A percentile compares a stretch with the other conserved stretches of the same genome.
phyloP scores from a whole-genome alignment of 768 basidiomycete genomes.

The Termitomyces sp. region DNA sequence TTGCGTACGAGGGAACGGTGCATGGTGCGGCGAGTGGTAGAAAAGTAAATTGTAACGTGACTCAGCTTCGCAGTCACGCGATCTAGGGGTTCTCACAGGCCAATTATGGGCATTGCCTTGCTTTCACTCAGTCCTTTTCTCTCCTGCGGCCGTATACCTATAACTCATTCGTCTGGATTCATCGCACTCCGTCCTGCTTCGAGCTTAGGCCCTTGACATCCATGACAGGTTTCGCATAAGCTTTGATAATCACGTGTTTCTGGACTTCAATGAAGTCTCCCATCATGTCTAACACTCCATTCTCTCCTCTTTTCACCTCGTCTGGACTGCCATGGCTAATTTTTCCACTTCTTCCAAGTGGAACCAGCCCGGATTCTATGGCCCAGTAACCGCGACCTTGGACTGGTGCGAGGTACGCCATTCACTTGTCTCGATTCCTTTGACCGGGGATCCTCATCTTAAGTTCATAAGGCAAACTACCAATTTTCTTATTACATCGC shows the following conservation, averaged over 20 bases:
- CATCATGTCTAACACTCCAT: neutral
- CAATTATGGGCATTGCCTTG: too few species aligned
- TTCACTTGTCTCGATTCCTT: neutral
- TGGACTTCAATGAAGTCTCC: too few species aligned
- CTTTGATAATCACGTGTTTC: conserved; percentile 9
- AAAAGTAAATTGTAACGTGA: conserved; percentile 15
- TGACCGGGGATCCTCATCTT: neutral
- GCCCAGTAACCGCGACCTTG: conserved; percentile 64
- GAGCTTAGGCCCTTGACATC: neutral
- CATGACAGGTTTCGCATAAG: neutral
- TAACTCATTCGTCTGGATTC: too few species aligned
- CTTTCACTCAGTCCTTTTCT: neutral
- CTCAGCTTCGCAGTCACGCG: conserved; percentile 1
- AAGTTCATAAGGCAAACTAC: conserved; percentile 66
- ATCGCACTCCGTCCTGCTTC: neutral
- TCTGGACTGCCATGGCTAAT: conserved; percentile 27
- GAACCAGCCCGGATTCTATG: conserved; percentile 48
- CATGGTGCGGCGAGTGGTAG: conserved; percentile 6
- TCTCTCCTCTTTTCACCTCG: neutral
- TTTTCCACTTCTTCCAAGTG: conserved; percentile 29
- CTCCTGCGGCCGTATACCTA: too few species aligned
- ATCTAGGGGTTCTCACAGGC: neutral
- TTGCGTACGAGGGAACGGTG: conserved; percentile 33
- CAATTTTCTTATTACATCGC: conserved; percentile 76
- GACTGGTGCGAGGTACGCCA: conserved; percentile 70